These are phyloP conservation scores for Pseudophaeomoniella oleicola DNA, from an alignment of 2,329 filamentous ascomycete genomes.

Conservation along the genomic window DNA sequence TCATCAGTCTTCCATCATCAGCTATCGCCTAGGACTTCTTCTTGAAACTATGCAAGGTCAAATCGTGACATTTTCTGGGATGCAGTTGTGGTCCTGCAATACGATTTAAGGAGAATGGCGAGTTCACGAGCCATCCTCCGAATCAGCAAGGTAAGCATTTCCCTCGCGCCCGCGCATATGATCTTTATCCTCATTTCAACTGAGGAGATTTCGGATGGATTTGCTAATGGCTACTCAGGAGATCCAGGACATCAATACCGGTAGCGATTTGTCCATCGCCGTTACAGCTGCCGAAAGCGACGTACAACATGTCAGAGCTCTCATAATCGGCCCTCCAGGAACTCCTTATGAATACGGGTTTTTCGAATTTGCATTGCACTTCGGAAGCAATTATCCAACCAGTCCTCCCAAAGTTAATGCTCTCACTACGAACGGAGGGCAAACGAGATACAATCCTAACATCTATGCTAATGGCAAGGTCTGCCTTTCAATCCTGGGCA, in stretches of 20 bases:
- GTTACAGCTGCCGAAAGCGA: constrained; percentile 80
- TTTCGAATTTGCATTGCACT: constrained; percentile 56
- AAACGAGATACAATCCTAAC: constrained; percentile 89
- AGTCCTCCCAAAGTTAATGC: constrained; percentile 47
- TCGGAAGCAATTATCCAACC: constrained; percentile 56
- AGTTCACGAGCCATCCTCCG: constrained; percentile 81
- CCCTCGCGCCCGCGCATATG: neutral
- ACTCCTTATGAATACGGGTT: constrained; percentile 96
- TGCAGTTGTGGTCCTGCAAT: too few species aligned
- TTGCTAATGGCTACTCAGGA: constrained; percentile 60
- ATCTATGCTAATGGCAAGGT: constrained; percentile 88
- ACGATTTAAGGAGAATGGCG: too few species aligned
- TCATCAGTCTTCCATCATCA: too few species aligned
- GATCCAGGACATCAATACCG: constrained; percentile 72
- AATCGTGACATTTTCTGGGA: too few species aligned
- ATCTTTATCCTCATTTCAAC: too few species aligned
- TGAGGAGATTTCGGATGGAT: constrained; percentile 9
- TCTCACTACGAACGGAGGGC: constrained; percentile 75
- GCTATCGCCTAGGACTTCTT: too few species aligned
- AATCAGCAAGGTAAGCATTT: constrained; percentile 56
- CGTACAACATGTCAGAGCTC: constrained; percentile 70
- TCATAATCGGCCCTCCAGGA: constrained; percentile 85
- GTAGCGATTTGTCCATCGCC: constrained; percentile 70
- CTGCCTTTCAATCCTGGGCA: constrained; percentile 88
- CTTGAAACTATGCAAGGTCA: too few species aligned